Conservation (phyloP, 2,329 filamentous ascomycete species). For the Alternaria sp. region DNA sequence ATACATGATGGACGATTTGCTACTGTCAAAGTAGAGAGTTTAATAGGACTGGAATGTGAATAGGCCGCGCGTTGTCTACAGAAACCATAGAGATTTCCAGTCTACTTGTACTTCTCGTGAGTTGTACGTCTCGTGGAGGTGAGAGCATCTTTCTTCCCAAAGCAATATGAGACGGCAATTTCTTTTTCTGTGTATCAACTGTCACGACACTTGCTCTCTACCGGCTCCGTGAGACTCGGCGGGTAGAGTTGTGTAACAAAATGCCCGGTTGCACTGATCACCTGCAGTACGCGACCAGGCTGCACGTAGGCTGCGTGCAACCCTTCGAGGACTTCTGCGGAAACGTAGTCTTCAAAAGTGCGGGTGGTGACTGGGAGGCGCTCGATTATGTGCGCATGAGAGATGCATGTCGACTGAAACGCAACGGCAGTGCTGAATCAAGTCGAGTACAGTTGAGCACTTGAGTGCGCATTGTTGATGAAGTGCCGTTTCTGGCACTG, state of each 20-base stretch:
- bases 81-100: background rate
- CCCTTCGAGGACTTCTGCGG: background rate
- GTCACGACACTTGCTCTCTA: slow-evolving; percentile 3
- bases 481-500: slow-evolving; percentile 14
- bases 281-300: slow-evolving; percentile 27
- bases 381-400: background rate
- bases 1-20: slow-evolving; percentile 11
- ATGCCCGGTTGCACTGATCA: slow-evolving; percentile 19
- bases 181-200: slow-evolving; percentile 6
- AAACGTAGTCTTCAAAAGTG: slow-evolving; percentile 1
- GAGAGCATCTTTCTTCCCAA: background rate
- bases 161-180: slow-evolving; percentile 8
- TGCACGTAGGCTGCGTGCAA: slow-evolving; percentile 17
- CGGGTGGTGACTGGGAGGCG: background rate
- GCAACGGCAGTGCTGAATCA: background rate
- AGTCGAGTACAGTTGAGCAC: background rate
- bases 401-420: background rate
- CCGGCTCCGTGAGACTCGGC: slow-evolving; percentile 11
- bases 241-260: slow-evolving; percentile 15
- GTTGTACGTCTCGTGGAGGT: background rate
- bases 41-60: background rate
- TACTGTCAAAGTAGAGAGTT: background rate
- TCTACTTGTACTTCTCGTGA: slow-evolving; percentile 6
- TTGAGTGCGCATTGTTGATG: background rate
- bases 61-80: background rate